Evolutionary conservation across 495 filamentous ascomycete species (phyloP), one percentile per base, ranked within the genome.

Genomic region (Neurospora tetrasperma): DNA sequence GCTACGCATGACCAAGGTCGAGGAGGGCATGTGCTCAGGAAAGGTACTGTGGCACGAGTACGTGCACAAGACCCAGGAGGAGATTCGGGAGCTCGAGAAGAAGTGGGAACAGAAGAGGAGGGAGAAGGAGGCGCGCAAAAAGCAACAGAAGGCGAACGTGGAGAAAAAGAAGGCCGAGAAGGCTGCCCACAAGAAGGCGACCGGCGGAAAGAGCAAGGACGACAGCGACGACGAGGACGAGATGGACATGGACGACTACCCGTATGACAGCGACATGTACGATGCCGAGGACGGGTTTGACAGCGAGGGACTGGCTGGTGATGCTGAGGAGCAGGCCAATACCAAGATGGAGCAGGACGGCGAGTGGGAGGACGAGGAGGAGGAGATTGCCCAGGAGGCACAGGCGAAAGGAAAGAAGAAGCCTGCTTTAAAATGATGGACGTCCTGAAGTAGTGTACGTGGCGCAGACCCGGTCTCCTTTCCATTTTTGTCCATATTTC

Each of bases 11-110:
- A 91, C 91, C 70, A 98, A 99, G 83, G 94, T 99, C 12, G 96
- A 99, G 79, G 96, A 98, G 74, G 96, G 94, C 18, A 80, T 98
- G 14, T 98, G 94, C 78, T 87, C 89, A 42, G 96, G 96, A 46
- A 94, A 93, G 82, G 87, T 97, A 42, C 92, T 99, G 91, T 98
- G 96, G 96, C 96, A 99, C 82, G 94, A 97, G 77, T 96, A 90
- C 77, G 87, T 97, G 71, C 86, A 87, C 76, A 99, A 98, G 85
- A 89, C 90, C 2, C 89, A 88, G 75, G 84, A 88, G 44, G 96
- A 98, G 78, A 82, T 93, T 59, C 88, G 88, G 79, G 86, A 89
- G 71, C 80, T 97, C 76, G 93, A 98, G 76, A 84, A 89, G 83
- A 87, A 87, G 76, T 97, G 96, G 93, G 91, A 93, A 71, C 78